These are phyloP conservation scores for Lobosporangium transversale DNA, from an alignment of 192 early-diverging fungal genomes.

Conservation along the genomic window DNA sequence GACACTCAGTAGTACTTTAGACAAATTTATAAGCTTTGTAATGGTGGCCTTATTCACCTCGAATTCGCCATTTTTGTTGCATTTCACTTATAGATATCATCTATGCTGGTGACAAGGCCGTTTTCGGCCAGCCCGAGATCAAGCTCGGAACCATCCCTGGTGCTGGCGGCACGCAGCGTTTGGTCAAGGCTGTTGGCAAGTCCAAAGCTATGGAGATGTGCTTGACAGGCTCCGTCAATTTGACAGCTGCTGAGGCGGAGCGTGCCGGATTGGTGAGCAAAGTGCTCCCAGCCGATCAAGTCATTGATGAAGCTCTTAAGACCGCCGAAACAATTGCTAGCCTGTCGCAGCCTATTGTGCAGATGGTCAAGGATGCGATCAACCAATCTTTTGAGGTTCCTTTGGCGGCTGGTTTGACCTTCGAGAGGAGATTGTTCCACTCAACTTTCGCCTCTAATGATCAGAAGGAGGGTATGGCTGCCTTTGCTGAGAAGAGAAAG, in stretches of 20 bases:
- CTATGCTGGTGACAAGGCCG: conserved; percentile 96
- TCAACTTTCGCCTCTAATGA: conserved; percentile 90
- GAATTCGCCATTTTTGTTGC: too few species aligned
- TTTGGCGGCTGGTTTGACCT: conserved; percentile 83
- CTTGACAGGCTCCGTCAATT: conserved; percentile 85
- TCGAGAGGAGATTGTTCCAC: conserved; percentile 97
- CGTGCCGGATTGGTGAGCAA: conserved; percentile 87
- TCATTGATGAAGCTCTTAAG: conserved; percentile 92
- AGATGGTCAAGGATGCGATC: conserved; percentile 97
- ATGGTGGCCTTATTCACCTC: too few species aligned
- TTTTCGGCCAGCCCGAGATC: conserved; percentile 98
- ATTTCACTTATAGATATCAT: conserved; percentile 83
- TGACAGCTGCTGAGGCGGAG: conserved; percentile 90
- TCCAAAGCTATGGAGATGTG: conserved; percentile 98
- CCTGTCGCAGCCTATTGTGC: conserved; percentile 85
- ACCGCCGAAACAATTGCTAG: conserved; percentile 86
- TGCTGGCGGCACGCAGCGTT: conserved; percentile 83
- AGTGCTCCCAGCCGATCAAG: conserved; percentile 85
- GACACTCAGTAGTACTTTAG: too few species aligned
- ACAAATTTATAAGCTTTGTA: too few species aligned
- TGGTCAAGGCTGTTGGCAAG: conserved; percentile 95
- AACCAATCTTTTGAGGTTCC: conserved; percentile 93
- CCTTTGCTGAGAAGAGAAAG: conserved; percentile 93
- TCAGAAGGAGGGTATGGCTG: conserved; percentile 96
- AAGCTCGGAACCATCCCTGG: conserved; percentile 98